Evolutionary conservation across 176 grass and related monocot genomes (phyloP).

Genomic region (Rhynchospora pubera): DNA sequence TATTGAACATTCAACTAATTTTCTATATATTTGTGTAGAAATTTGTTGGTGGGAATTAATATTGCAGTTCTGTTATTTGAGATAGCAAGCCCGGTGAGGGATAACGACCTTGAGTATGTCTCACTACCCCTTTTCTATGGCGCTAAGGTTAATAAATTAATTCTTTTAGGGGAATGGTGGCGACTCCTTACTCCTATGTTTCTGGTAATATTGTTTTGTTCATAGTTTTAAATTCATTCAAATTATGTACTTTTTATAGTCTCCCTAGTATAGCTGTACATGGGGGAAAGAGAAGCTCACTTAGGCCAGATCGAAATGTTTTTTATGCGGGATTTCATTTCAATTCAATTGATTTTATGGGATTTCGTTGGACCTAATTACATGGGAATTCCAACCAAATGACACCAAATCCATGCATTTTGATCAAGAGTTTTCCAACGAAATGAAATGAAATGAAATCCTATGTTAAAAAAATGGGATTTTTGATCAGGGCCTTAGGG

Average conservation of each 20-base stretch:
- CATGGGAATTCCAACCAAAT: no score
- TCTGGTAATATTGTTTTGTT: constrained; percentile 38
- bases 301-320: no score
- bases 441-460: no score
- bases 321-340: no score
- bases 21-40: constrained; percentile 41
- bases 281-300: neutral
- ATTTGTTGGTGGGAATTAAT: constrained; percentile 61
- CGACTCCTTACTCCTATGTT: constrained; percentile 79
- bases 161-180: constrained; percentile 86
- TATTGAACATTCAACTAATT: constrained; percentile 2
- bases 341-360: no score
- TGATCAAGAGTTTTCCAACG: no score
- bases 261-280: neutral
- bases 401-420: no score
- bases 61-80: constrained; percentile 83
- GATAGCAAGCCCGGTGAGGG: constrained; percentile 70
- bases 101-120: constrained; percentile 47
- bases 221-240: neutral
- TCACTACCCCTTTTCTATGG: constrained; percentile 73
- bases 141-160: constrained; percentile 70
- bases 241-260: neutral
- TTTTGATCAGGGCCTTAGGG: no score
- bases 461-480: no score
- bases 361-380: no score